Percentiles rank a stretch among this genome's conserved stretches.
phyloP scores from a whole-genome alignment of 2,329 filamentous ascomycete species.

The Beauveria sp. region DNA sequence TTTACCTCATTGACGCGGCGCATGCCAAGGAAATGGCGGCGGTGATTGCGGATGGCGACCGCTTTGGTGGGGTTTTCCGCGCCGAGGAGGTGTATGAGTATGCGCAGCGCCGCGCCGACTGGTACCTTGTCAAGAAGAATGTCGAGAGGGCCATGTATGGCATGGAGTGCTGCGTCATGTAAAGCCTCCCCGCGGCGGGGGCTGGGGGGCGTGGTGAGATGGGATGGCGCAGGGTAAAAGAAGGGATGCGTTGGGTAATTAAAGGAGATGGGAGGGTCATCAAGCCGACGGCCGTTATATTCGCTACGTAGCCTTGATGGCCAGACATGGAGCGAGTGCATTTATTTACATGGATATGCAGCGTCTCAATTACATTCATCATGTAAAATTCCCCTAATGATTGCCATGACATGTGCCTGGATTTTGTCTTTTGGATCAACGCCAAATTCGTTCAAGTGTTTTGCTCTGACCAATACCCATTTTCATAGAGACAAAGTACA shows the following conservation, averaged over 20 bases:
- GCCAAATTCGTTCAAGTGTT: background rate
- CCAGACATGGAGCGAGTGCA: background rate
- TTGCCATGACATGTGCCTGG: too few relatives aligned
- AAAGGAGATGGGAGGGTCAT: background rate
- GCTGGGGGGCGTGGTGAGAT: background rate
- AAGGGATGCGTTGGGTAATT: background rate
- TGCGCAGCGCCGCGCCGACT: constrained; percentile 86
- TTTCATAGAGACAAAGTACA: background rate
- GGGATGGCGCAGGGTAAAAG: background rate
- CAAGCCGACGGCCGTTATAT: background rate
- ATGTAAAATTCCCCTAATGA: background rate
- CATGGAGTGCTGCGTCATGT: constrained; percentile 83
- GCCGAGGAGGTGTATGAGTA: constrained; percentile 98
- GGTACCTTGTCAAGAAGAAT: constrained; percentile 80
- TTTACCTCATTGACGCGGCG: constrained; percentile 77
- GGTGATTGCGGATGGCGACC: constrained; percentile 84
- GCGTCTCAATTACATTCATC: background rate
- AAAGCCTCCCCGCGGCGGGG: background rate
- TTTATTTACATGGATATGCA: background rate
- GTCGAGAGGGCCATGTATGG: constrained; percentile 98
- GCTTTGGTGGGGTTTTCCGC: constrained; percentile 86
- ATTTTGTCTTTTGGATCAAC: background rate
- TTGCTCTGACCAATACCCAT: background rate
- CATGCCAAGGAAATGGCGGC: constrained; percentile 93
- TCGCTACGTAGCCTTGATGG: background rate